A percentile compares a stretch with the other conserved stretches of the same genome.
Conservation (phyloP, 306 rosid genomes). For the Pterocarpus macrocarpus region DNA sequence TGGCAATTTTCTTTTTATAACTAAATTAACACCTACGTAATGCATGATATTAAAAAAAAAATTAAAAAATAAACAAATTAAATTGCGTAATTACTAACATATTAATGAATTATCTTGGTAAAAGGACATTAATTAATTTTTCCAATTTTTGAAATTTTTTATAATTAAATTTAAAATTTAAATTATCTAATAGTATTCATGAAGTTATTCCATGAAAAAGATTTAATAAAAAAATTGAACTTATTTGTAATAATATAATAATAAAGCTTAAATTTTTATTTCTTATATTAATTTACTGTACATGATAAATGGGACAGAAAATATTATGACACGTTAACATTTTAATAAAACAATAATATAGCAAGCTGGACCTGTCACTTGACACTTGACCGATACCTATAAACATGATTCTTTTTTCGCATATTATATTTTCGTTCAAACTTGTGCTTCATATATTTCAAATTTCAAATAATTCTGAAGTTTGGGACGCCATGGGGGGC, state of each 20-base stretch:
- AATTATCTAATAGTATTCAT: no score
- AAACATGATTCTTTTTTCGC: neutral
- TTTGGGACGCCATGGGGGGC: neutral
- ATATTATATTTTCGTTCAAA: neutral
- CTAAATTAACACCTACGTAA: neutral
- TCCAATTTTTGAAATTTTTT: neutral
- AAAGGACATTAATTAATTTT: neutral
- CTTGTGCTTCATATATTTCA: neutral
- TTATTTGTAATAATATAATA: no score
- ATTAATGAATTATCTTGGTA: neutral
- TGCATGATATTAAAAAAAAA: neutral
- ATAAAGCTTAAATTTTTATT: no score
- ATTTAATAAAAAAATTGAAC: neutral
- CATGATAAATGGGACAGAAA: neutral
- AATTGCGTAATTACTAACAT: neutral
- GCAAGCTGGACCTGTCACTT: neutral
- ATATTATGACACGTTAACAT: neutral
- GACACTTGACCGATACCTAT: neutral
- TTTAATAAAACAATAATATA: neutral
- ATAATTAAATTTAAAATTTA: no score
- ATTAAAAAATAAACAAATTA: neutral
- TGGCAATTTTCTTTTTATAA: neutral
- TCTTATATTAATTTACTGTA: neutral
- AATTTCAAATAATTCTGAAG: neutral
- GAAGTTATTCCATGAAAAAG: neutral